Conservation (phyloP, 2,329 filamentous ascomycete species). For the Tympanopsis confertula region DNA sequence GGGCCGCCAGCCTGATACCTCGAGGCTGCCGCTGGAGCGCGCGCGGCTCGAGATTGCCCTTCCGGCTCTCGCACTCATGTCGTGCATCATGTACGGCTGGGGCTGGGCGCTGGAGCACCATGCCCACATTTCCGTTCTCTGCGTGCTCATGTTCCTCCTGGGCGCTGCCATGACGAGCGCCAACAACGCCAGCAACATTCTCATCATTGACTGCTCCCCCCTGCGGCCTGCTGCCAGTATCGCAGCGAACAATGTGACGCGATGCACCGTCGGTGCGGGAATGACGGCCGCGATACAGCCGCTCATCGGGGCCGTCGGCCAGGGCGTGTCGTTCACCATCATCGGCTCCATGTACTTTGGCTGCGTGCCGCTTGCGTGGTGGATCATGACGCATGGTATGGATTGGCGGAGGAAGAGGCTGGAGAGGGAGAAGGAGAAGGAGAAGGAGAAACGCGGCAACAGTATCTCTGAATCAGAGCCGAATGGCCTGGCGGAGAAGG, state of each 20-base stretch:
- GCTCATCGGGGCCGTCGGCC: background rate
- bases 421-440: background rate
- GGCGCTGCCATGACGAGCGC: background rate
- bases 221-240: background rate
- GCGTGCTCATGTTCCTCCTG: background rate
- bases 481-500: too few species aligned
- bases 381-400: background rate
- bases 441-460: too few species aligned
- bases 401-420: background rate
- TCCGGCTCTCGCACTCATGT: background rate
- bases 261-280: background rate
- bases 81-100: background rate
- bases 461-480: too few species aligned
- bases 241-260: background rate
- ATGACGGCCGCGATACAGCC: background rate
- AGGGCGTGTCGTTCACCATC: background rate
- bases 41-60: background rate
- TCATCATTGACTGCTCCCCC: background rate
- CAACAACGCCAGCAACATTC: background rate
- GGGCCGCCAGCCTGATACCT: background rate
- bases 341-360: background rate
- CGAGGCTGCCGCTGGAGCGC: background rate
- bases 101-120: background rate
- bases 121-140: background rate
- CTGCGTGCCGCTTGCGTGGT: background rate